Base-by-base conservation (phyloP, 2,329 filamentous ascomycete genomes). In the Penicillium hesseltinei region DNA sequence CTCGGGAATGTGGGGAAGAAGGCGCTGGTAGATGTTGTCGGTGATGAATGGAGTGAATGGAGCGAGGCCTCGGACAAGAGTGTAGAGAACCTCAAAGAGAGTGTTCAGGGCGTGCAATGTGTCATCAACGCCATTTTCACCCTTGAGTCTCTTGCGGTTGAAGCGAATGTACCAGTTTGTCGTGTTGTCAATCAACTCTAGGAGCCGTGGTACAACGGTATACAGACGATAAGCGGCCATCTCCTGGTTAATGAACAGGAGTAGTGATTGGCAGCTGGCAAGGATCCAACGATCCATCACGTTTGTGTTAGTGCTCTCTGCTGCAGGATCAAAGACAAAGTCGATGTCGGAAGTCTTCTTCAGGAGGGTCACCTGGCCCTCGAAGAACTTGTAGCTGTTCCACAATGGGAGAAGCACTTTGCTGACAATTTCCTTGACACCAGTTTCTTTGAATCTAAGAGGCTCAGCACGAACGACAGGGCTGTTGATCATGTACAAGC, bases 141-240 rank as follows among this genome's bases (percentile, higher is more conserved):
- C 92, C 85, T 96, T 97, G 64, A 96, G 81, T 54, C 92, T 86
- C 74, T 90, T 90, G 54, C 92, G 85, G 80, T 97, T 97, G 80
- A 96, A 95, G 60, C 92, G 85, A 73, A 97, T 97, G 77, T 97
- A 97, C 92, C 92, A 97, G 77, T 97, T 97, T n/a, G 92, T 97
- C 4, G 90, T 92, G 76, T 95, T 92, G 69, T 97, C 93, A 63
- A 97, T 95, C 69, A 96, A 83, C 57, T 83, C 84, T 19, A 96
- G 82, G 59, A 97, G 78, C 62, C 90, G 84, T 8, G 92, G 92
- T 44, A 96, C 92, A 44, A 97, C 93, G 1, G 92, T 97, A 76
- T 97, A 97, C 36, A 92, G 77, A 40, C 89, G 87, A 72, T 91
- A 91, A 7, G 79, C 87, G 81, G 70, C 69, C 93, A 97, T 97